Percentiles rank a stretch among this genome's conserved stretches.
phyloP scores from a whole-genome alignment of 1,139 yeast species.

The Blastobotrys persicus region DNA sequence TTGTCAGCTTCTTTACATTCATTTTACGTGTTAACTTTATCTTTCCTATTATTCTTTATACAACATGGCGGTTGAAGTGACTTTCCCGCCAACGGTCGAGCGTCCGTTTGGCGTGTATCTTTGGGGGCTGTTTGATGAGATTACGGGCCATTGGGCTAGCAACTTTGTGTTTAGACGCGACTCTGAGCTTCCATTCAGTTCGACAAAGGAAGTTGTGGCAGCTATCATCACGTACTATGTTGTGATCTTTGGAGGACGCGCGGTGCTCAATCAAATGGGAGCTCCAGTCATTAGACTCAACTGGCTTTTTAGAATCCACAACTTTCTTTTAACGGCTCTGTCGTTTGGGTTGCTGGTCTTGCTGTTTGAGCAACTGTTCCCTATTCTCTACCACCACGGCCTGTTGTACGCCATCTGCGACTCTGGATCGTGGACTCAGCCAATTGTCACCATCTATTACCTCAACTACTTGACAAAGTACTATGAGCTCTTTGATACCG shows the following conservation, averaged over 20 bases:
- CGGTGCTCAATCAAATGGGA: conserved; percentile 46
- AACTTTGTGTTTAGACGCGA: conserved; percentile 69
- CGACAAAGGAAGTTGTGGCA: conserved; percentile 60
- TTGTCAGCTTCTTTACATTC: neutral
- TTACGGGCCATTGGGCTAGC: conserved; percentile 54
- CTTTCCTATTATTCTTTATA: neutral
- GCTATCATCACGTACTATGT: conserved; percentile 68
- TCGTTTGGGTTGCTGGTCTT: conserved; percentile 67
- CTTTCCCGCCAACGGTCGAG: conserved; percentile 56
- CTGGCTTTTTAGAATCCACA: conserved; percentile 76
- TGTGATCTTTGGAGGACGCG: conserved; percentile 81
- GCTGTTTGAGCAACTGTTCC: conserved; percentile 79
- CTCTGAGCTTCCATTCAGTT: conserved; percentile 36
- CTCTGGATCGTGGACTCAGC: conserved; percentile 77
- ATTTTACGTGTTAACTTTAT: conserved; percentile 1
- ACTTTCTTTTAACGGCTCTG: conserved; percentile 66
- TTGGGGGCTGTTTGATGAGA: conserved; percentile 79
- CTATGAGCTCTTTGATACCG: conserved; percentile 85
- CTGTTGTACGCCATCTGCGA: conserved; percentile 82
- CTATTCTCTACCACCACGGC: conserved; percentile 76
- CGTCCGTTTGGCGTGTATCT: conserved; percentile 87
- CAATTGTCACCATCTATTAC: conserved; percentile 73
- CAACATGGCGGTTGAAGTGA: conserved; percentile 10
- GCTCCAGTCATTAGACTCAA: conserved; percentile 71
- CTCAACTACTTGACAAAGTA: conserved; percentile 44